Evolutionary conservation across 2,329 filamentous ascomycete species (phyloP).

Genomic region (Sporothrix dimorphospora): DNA sequence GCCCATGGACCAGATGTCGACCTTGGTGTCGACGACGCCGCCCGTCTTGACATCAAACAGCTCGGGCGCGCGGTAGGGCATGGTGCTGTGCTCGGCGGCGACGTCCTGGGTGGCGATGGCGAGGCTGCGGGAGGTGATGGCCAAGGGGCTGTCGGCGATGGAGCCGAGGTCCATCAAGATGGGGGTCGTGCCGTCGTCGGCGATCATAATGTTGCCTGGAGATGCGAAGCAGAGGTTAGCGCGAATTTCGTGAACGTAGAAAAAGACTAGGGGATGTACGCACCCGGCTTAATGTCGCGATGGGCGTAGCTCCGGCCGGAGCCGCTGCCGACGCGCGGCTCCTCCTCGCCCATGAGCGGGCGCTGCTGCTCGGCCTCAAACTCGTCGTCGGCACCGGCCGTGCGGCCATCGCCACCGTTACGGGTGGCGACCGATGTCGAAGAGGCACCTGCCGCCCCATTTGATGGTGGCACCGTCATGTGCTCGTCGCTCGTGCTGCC

Average conservation of each 20-base stretch:
- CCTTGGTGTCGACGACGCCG: conserved; percentile 88
- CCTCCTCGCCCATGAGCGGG: conserved; percentile 81
- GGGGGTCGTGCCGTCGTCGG: conserved; percentile 82
- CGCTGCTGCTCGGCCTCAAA: conserved; percentile 68
- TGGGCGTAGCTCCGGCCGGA: conserved; percentile 77
- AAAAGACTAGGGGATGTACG: conserved; percentile 37
- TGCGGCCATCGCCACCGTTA: conserved; percentile 35
- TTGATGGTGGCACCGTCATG: conserved; percentile 54
- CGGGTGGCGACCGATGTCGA: too few relatives aligned
- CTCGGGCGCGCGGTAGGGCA: conserved; percentile 97
- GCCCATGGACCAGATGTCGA: conserved; percentile 96
- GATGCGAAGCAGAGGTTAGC: background rate
- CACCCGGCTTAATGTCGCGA: conserved; percentile 95
- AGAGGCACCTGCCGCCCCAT: conserved; percentile 36
- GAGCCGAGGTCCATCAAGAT: conserved; percentile 98
- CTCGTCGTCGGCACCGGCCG: conserved; percentile 67
- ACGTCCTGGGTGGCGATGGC: conserved; percentile 92
- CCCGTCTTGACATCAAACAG: conserved; percentile 98
- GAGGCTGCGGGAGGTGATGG: conserved; percentile 86
- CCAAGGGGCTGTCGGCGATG: conserved; percentile 80
- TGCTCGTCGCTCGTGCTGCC: conserved; percentile 44
- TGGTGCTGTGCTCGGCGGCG: conserved; percentile 94
- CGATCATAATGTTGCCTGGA: conserved; percentile 94
- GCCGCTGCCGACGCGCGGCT: conserved; percentile 67
- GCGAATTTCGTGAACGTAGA: background rate